phyloP scores from a whole-genome alignment of 805 yeast species.

The Nakazawaea siamensis region DNA sequence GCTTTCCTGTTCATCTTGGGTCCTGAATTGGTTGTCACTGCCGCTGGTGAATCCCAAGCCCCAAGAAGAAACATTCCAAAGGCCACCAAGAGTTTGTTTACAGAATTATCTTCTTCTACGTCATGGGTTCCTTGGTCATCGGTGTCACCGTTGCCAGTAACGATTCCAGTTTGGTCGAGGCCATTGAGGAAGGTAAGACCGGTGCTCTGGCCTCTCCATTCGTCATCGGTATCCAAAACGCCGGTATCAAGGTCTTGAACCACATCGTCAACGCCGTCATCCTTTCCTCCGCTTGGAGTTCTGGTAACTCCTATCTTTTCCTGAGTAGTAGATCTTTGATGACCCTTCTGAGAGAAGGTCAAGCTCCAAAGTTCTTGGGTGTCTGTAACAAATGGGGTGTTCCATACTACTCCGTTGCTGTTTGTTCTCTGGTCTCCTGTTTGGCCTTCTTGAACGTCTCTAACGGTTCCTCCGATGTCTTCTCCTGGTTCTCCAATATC shows the following conservation, averaged over 20 bases:
- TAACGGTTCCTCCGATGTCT: conserved; percentile 42
- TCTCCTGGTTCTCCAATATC: conserved; percentile 58
- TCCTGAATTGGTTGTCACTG: conserved; percentile 22
- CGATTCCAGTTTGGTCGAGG: conserved; percentile 32
- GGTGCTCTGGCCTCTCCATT: conserved; percentile 83
- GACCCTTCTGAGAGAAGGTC: conserved; percentile 51
- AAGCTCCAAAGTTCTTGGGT: conserved; percentile 45
- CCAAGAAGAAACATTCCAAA: conserved; percentile 25
- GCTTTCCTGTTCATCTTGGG: conserved; percentile 52
- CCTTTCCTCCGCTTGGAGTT: conserved; percentile 28
- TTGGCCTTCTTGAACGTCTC: conserved; percentile 49
- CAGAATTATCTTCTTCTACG: conserved; percentile 24
- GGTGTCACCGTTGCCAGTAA: conserved; percentile 40
- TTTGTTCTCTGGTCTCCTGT: conserved; percentile 30
- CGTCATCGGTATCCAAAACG: conserved; percentile 71
- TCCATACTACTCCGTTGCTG: conserved; percentile 43
- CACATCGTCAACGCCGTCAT: conserved; percentile 76
- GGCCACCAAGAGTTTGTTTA: conserved; percentile 23
- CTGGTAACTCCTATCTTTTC: conserved; percentile 45
- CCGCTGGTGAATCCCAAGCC: conserved; percentile 24
- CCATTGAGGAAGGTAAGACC: conserved; percentile 36
- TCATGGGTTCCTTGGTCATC: conserved; percentile 28
- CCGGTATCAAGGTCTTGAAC: conserved; percentile 60
- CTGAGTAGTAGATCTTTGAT: conserved; percentile 47
- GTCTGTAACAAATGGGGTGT: conserved; percentile 47